These are phyloP conservation scores for Trebouxiophyceae sp. DNA, from an alignment of 163 green algal species.

Conservation along the genomic window DNA sequence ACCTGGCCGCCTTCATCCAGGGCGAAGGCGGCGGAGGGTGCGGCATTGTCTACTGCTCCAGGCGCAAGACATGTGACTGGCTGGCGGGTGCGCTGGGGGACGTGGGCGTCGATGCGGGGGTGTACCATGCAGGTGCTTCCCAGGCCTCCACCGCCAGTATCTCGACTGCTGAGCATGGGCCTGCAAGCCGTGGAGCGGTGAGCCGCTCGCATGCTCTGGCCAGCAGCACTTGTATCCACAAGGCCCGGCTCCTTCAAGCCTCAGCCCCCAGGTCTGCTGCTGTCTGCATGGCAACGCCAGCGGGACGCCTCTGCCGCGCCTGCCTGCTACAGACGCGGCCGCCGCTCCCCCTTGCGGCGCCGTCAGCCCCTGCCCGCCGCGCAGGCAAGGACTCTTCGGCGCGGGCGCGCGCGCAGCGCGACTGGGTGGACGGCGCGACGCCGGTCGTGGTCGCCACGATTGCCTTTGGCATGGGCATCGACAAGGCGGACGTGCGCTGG, in stretches of 20 bases:
- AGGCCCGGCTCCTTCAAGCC: too few species aligned
- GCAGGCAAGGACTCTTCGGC: slow-evolving; percentile 19
- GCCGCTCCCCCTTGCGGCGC: slow-evolving; percentile 11
- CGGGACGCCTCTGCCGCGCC: too few species aligned
- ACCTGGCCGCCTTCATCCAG: not conserved
- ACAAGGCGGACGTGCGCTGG: slow-evolving; percentile 35
- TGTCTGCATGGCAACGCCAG: not conserved
- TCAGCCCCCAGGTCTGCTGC: too few species aligned
- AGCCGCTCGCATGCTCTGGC: too few species aligned
- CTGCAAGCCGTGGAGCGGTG: too few species aligned
- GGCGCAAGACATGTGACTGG: not conserved
- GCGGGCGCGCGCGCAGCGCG: slow-evolving; percentile 10
- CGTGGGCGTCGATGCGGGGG: not conserved
- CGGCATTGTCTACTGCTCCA: not conserved
- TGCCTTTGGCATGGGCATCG: slow-evolving; percentile 48
- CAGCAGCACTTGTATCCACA: too few species aligned
- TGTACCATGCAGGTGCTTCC: slow-evolving; percentile 35
- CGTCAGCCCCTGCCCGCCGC: slow-evolving; percentile 26
- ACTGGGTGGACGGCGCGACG: slow-evolving; percentile 17
- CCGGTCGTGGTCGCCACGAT: slow-evolving; percentile 34
- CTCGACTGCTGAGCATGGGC: too few species aligned
- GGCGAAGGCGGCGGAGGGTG: too few species aligned
- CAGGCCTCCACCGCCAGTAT: too few species aligned
- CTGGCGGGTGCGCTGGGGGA: not conserved
- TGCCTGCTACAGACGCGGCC: too few species aligned